Conservation (phyloP, 306 rosid genomes). For the Spatholobus suberectus region DNA sequence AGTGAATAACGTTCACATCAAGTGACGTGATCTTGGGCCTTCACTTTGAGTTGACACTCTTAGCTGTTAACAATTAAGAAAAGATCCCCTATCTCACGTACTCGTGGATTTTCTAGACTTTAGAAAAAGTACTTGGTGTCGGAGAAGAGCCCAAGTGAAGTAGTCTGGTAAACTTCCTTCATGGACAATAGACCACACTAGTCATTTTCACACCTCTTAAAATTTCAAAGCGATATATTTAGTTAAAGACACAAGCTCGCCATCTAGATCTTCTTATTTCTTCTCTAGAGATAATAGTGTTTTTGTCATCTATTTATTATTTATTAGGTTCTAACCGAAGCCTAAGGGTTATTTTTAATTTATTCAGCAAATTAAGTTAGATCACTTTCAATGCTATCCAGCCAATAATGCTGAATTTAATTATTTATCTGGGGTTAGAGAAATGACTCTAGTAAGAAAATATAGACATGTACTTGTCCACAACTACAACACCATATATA, state of each 20-base stretch:
- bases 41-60: conserved; percentile 48
- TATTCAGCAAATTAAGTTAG: no score
- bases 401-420: background rate
- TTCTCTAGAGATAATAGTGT: conserved; percentile 3
- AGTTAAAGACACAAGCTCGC: background rate
- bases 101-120: conserved; percentile 31
- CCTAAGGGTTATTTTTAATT: background rate
- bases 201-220: conserved; percentile 57
- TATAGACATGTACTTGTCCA: conserved; percentile 4
- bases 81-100: conserved; percentile 51
- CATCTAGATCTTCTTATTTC: conserved; percentile 1
- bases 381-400: background rate
- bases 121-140: background rate
- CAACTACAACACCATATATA: background rate
- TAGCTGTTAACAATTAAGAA: conserved; percentile 59
- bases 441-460: conserved; percentile 16
- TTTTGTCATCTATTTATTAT: background rate
- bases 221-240: background rate
- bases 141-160: conserved; percentile 42
- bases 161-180: conserved; percentile 46
- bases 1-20: conserved; percentile 38
- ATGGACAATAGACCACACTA: conserved; percentile 19
- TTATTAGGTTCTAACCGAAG: background rate
- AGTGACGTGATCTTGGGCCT: conserved; percentile 38
- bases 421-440: background rate